phyloP scores from a whole-genome alignment of 345 rosid species.

The Eucalyptus pauciflora region DNA sequence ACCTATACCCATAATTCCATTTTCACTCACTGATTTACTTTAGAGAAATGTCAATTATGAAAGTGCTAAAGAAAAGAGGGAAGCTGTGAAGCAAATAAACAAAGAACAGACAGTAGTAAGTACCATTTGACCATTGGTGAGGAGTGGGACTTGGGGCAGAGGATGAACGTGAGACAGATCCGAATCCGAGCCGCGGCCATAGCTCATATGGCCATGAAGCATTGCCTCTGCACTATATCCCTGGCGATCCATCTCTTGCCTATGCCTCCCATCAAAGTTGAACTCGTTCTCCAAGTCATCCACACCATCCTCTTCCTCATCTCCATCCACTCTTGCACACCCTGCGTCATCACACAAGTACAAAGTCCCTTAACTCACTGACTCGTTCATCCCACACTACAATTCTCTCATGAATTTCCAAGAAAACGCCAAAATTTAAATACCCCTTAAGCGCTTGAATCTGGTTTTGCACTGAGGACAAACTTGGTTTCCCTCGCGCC shows the following conservation, averaged over 20 bases:
- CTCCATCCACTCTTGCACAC: slow-evolving; percentile 65
- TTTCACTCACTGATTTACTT: neutral
- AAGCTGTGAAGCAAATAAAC: neutral
- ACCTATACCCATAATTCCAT: slow-evolving; percentile 2
- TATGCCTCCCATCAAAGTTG: slow-evolving; percentile 12
- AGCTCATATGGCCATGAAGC: slow-evolving; percentile 11
- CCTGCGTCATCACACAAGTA: slow-evolving; percentile 15
- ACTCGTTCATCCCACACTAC: neutral
- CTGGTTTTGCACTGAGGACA: slow-evolving; percentile 59
- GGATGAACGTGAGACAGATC: slow-evolving; percentile 8
- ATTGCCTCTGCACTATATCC: neutral
- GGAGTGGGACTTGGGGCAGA: slow-evolving; percentile 14
- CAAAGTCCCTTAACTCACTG: neutral
- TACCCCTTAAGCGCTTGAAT: slow-evolving; percentile 49
- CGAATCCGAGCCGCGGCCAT: slow-evolving; percentile 6
- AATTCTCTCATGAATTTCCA: neutral
- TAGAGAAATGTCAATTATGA: neutral
- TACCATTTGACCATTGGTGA: slow-evolving; percentile 31
- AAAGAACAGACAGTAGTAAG: neutral
- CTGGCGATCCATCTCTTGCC: slow-evolving; percentile 5
- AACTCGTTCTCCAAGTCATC: slow-evolving; percentile 85
- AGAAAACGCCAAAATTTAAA: neutral
- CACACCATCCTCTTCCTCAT: slow-evolving; percentile 75
- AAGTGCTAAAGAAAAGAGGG: neutral
- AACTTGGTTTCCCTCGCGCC: slow-evolving; percentile 39